Conservation (phyloP, 2,329 filamentous ascomycete species). For the Cladosporium halotolerans region DNA sequence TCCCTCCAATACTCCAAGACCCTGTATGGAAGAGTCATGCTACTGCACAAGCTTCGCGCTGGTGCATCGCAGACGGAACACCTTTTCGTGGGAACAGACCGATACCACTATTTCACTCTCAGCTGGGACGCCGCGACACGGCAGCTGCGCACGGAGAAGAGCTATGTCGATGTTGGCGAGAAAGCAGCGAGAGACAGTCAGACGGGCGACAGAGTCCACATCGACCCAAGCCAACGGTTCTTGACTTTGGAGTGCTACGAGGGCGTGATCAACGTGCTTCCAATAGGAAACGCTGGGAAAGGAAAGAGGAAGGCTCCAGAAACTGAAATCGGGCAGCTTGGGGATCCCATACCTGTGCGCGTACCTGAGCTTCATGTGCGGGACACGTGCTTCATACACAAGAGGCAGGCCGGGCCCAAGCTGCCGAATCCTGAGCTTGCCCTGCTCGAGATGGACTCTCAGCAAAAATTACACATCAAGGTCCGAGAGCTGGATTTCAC, state of each 20-base stretch:
- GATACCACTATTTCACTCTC: constrained; percentile 83
- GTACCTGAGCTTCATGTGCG: constrained; percentile 63
- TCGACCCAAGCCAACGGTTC: constrained; percentile 70
- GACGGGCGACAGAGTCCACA: constrained; percentile 73
- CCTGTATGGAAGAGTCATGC: constrained; percentile 79
- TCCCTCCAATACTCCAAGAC: constrained; percentile 61
- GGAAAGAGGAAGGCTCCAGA: constrained; percentile 40
- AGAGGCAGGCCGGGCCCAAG: constrained; percentile 34
- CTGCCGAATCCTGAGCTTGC: constrained; percentile 54
- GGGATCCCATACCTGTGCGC: constrained; percentile 54
- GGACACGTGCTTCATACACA: constrained; percentile 60
- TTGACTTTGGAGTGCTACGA: constrained; percentile 64
- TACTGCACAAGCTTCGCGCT: constrained; percentile 74
- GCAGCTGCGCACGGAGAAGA: constrained; percentile 51
- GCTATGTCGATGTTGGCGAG: constrained; percentile 55
- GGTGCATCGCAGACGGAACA: constrained; percentile 70
- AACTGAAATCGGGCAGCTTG: constrained; percentile 50
- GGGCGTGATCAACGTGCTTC: constrained; percentile 59
- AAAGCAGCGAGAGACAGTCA: constrained; percentile 65
- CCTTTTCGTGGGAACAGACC: constrained; percentile 86
- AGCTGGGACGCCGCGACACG: constrained; percentile 63
- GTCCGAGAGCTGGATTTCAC: constrained; percentile 50
- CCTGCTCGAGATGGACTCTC: constrained; percentile 56
- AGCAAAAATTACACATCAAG: constrained; percentile 50
- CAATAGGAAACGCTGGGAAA: constrained; percentile 50